Evolutionary conservation across 192 early-diverging fungal genomes (phyloP), one percentile per base, ranked within the genome.

Genomic region (Chytriomyces hyalinus): DNA sequence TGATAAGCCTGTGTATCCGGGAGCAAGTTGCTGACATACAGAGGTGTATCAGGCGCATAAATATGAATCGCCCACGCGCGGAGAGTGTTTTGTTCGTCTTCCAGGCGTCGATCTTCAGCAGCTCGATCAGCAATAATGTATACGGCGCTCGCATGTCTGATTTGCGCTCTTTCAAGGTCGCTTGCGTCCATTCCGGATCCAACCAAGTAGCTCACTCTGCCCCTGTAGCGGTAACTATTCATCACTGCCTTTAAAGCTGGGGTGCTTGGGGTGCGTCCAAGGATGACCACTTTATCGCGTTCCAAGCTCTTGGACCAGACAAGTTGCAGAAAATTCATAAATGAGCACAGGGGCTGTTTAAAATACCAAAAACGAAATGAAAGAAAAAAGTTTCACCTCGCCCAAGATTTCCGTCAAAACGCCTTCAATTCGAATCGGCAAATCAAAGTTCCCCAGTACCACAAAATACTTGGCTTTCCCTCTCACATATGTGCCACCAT

Each of bases 1-100:
- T 90, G 89, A 67, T 87, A 89, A 15, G 83, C 69, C 15, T 85
- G 86, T 6, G 91, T 90, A 28, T 89, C 86, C 9, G 91, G 89
- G 28, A 90, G 76, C 7, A 91, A 72, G 49, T 91, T 92, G 70
- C 87, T 87, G 0, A 90, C 86, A 57, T 83, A 93, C 0, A 93
- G 80, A 9, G 88, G 87, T 3, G 87, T 84, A 22, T 84, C 62
- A 49, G 88, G 86, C 2, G 90, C 88, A 66, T 87, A 87, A 45
- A 83, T 80, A 45, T 91, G 88, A 26, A 93, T 76, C 0, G 91
- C 88, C 92, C 91, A 93, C 7, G 90, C 81, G 5, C 91, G 70
- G 1, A 92, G 81, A 6, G 91, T 91, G 59, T 92, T 93, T 72
- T 87, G 80, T 45, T 92, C 89, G 68, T 93, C 92, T 84, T 93